A percentile compares a stretch with the other conserved stretches of the same genome.
phyloP scores from a whole-genome alignment of 768 basidiomycete genomes.

The Chalciporus sphaerocephalus region DNA sequence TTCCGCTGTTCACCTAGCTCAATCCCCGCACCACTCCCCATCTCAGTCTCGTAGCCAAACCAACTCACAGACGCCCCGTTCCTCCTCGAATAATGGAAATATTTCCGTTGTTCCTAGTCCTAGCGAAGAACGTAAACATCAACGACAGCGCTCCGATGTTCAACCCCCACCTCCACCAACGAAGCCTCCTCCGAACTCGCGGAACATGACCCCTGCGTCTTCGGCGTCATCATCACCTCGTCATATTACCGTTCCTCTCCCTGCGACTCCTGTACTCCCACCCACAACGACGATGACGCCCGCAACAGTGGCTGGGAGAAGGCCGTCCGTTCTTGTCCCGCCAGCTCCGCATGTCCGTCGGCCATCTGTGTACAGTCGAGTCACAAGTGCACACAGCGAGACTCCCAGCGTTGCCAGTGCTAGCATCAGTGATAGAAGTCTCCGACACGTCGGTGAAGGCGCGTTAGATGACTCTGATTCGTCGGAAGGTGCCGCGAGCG shows the following conservation, averaged over 20 bases:
- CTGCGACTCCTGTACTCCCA: constrained; percentile 31
- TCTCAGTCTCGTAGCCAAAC: constrained; percentile 20
- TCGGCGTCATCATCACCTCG: constrained; percentile 58
- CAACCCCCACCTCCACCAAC: constrained; percentile 13
- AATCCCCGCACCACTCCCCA: constrained; percentile 20
- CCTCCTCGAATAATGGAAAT: constrained; percentile 14
- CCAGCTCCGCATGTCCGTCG: constrained; percentile 30
- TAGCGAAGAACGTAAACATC: constrained; percentile 23
- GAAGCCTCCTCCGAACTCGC: constrained; percentile 37
- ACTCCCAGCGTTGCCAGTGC: constrained; percentile 30
- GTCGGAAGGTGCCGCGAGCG: constrained; percentile 31
- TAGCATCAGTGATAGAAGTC: constrained; percentile 41
- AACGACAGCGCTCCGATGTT: constrained; percentile 14
- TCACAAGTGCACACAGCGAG: constrained; percentile 29
- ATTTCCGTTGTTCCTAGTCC: constrained; percentile 24
- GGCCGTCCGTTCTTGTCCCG: constrained; percentile 37
- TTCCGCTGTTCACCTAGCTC: constrained; percentile 8
- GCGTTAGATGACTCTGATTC: constrained; percentile 78
- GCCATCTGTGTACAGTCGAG: constrained; percentile 40
- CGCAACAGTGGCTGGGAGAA: constrained; percentile 40
- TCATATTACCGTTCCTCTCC: constrained; percentile 31
- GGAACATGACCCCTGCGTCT: constrained; percentile 52
- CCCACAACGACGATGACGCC: constrained; percentile 42
- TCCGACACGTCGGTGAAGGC: constrained; percentile 70
- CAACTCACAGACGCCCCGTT: constrained; percentile 10